phyloP scores from a whole-genome alignment of 108 stramenopile species.

The Cyclostephanos invisitatus region DNA sequence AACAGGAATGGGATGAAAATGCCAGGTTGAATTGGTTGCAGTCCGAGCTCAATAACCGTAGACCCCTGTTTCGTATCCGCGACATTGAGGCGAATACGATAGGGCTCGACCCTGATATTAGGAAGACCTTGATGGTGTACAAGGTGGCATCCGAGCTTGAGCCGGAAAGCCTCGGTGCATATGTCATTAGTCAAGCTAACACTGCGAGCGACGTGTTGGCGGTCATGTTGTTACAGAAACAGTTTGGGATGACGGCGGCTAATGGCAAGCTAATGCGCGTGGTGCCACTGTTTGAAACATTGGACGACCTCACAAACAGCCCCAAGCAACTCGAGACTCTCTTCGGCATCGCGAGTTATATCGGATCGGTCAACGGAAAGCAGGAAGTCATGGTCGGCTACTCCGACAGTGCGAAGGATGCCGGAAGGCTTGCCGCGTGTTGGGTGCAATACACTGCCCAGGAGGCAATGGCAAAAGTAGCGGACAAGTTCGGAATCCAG shows the following conservation, averaged over 20 bases:
- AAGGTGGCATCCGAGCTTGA: constrained; percentile 73
- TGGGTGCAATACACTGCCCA: constrained; percentile 96
- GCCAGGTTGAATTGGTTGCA: constrained; percentile 85
- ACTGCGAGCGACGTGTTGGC: constrained; percentile 94
- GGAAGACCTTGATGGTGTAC: constrained; percentile 79
- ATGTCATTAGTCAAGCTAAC: constrained; percentile 94
- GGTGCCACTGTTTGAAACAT: constrained; percentile 96
- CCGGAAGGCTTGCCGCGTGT: constrained; percentile 92
- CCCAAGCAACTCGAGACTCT: constrained; percentile 69
- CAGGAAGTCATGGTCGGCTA: constrained; percentile 99
- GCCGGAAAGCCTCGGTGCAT: constrained; percentile 89
- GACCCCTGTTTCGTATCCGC: constrained; percentile 86
- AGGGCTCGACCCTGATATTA: constrained; percentile 59
- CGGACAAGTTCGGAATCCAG: constrained; percentile 77
- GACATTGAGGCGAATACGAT: constrained; percentile 56
- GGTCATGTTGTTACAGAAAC: constrained; percentile 95
- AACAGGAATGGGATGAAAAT: constrained; percentile 86
- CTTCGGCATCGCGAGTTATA: constrained; percentile 76
- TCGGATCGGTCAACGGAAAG: constrained; percentile 78
- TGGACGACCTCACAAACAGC: constrained; percentile 88
- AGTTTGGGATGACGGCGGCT: constrained; percentile 82
- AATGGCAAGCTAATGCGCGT: constrained; percentile 91
- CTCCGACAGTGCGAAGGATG: constrained; percentile 96
- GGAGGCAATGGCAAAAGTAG: constrained; percentile 85
- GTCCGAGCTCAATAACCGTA: constrained; percentile 80